Evolutionary conservation across 768 basidiomycete species (phyloP), one percentile per base, ranked within the genome.

Genomic region (Phanerochaete sordida): DNA sequence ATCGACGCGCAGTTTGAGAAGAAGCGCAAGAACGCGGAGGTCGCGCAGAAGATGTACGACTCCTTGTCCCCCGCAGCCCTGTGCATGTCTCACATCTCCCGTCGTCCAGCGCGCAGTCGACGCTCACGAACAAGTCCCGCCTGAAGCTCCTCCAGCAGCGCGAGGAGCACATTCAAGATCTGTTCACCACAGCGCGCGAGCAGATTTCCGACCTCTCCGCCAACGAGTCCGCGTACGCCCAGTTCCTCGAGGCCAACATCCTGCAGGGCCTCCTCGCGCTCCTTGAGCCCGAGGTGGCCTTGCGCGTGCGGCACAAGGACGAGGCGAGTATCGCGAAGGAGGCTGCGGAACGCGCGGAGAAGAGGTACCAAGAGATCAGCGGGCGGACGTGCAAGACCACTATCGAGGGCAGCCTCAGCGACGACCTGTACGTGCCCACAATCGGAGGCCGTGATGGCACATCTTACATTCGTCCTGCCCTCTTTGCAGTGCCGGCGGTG

Each of bases 1-100:
- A 97, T 99, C 70, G 97, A 99, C 70, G 87, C 90, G 7, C 87
- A 89, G 64, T 94, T 87, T 70, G 96, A 98, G 76, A 96, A 97
- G 86, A 98, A 93, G 78, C 84, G 84, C 69, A 99, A 99, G 75
- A 91, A 90, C 59, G 89, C 86, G 13, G 93, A 98, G 71, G 88
- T 93, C 19, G 85, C 94, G 37, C 93, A 95, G 81, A 98, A 97
- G 82, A 98, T 99, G 96, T 96, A 69, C 60, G 87, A 63, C 1
- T 43, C 8, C 39, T 11, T 4, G 26, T 21, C 26, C 47, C 45
- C 56, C 23, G 43, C 23, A 13, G 33, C 2, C 46, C n/a, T 21
- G 21, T 23, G 30, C 46, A 16, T 52, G 27, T 45, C 31, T 43
- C 54, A 39, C 11, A 15, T 23, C 39, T 31, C 24, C 19, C 12